phyloP scores from a whole-genome alignment of 2,329 filamentous ascomycete species.

The Fusarium illudens region DNA sequence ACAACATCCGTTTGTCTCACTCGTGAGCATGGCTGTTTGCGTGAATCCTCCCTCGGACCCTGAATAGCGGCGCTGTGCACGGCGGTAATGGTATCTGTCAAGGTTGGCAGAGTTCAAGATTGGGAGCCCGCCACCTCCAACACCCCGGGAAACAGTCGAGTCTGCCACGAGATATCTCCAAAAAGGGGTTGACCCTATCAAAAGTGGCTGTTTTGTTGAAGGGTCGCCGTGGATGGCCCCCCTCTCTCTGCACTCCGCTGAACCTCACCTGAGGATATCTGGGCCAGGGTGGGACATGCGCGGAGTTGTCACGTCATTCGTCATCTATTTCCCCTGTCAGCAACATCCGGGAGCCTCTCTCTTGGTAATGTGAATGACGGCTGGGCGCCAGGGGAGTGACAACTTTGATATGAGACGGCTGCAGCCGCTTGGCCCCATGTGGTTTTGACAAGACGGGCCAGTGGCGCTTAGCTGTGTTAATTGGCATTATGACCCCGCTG shows the following conservation, averaged over 20 bases:
- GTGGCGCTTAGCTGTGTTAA: slow-evolving; percentile 15
- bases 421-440: background rate
- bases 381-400: background rate
- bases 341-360: slow-evolving; percentile 7
- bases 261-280: slow-evolving; percentile 28
- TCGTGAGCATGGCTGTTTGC: slow-evolving; percentile 10
- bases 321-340: slow-evolving; percentile 20
- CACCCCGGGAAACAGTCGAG: background rate
- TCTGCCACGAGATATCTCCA: background rate
- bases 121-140: background rate
- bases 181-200: slow-evolving; percentile 14
- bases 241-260: slow-evolving; percentile 21
- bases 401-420: background rate
- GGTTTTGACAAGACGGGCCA: slow-evolving; percentile 11
- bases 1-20: slow-evolving; percentile 12
- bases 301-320: slow-evolving; percentile 29
- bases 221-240: slow-evolving; percentile 9
- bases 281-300: slow-evolving; percentile 20
- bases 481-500: slow-evolving; percentile 8
- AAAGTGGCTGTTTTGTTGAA: slow-evolving; percentile 8
- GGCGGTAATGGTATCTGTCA: background rate
- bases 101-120: background rate
- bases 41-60: background rate
- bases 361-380: background rate
- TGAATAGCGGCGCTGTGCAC: background rate